Percentiles rank a stretch among this genome's conserved stretches.
These are phyloP conservation scores for Naumovozyma dairenensis DNA, from an alignment of 805 yeast genomes.

Conservation along the genomic window DNA sequence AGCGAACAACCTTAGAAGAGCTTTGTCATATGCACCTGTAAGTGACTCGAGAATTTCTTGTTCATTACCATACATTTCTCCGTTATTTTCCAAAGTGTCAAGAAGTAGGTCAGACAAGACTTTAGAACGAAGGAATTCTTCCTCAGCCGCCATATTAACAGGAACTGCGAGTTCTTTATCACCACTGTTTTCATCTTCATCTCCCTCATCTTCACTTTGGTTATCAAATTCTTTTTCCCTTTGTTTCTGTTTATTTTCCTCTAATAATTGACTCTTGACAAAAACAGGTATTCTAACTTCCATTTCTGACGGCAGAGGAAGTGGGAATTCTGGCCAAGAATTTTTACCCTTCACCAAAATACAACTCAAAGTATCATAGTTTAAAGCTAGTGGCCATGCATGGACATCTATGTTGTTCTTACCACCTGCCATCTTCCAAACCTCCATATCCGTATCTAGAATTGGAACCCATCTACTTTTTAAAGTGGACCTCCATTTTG, in stretches of 20 bases:
- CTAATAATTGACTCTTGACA: constrained; percentile 25
- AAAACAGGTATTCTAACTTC: constrained; percentile 57
- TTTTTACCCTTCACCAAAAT: constrained; percentile 59
- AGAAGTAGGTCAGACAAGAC: constrained; percentile 52
- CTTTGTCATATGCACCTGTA: constrained; percentile 58
- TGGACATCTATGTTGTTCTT: constrained; percentile 39
- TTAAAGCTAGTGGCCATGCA: constrained; percentile 84
- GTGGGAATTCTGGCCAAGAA: constrained; percentile 70
- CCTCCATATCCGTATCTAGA: constrained; percentile 42
- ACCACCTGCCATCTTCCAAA: constrained; percentile 44
- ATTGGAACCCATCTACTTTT: constrained; percentile 87
- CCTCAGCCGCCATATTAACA: constrained; percentile 40
- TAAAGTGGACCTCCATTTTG: constrained; percentile 65
- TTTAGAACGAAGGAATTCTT: constrained; percentile 49
- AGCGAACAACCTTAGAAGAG: constrained; percentile 68
- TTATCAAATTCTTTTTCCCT: constrained; percentile 21
- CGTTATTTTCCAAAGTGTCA: constrained; percentile 43
- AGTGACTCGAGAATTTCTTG: constrained; percentile 44
- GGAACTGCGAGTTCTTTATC: constrained; percentile 24
- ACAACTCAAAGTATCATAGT: constrained; percentile 61
- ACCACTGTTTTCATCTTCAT: constrained; percentile 11
- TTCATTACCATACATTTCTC: constrained; percentile 36
- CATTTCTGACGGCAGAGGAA: constrained; percentile 75
- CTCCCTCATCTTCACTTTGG: constrained; percentile 14
- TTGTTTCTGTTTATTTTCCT: constrained; percentile 22